These are phyloP conservation scores for Amylocarpus encephaloides DNA, from an alignment of 2,329 filamentous ascomycete genomes.

Conservation along the genomic window DNA sequence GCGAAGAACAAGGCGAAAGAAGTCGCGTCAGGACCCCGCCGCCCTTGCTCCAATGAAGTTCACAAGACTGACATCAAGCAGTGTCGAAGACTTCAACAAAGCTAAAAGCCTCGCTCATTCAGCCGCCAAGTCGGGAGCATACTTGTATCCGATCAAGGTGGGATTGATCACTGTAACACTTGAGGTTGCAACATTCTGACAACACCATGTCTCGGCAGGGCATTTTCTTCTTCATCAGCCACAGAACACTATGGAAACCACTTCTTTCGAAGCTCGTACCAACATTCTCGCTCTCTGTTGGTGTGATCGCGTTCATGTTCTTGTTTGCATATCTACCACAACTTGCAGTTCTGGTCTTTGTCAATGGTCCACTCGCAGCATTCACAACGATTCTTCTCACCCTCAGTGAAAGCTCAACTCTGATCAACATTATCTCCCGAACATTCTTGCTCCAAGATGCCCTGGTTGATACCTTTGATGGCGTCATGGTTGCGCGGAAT, in stretches of 20 bases:
- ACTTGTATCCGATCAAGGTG: conserved; percentile 77
- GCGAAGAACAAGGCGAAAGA: conserved; percentile 29
- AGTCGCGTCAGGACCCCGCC: conserved; percentile 27
- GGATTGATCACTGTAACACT: not conserved
- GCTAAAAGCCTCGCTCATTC: conserved; percentile 58
- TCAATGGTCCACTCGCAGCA: conserved; percentile 77
- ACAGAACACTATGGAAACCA: conserved; percentile 52
- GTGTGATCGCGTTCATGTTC: conserved; percentile 77
- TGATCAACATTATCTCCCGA: conserved; percentile 52
- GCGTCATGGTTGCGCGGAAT: conserved; percentile 50
- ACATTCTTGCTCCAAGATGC: conserved; percentile 76
- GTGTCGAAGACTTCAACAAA: conserved; percentile 65
- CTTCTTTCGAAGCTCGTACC: conserved; percentile 49
- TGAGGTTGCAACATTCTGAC: not conserved
- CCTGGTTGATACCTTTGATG: conserved; percentile 84
- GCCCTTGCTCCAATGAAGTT: not conserved
- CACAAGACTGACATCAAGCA: conserved; percentile 26
- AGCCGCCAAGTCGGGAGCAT: conserved; percentile 69
- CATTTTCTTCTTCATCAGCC: conserved; percentile 52
- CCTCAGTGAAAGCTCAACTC: conserved; percentile 53
- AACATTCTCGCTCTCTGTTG: conserved; percentile 63
- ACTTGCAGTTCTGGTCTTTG: conserved; percentile 72
- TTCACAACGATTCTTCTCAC: conserved; percentile 65
- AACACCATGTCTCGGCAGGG: conserved; percentile 36
- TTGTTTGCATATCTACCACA: conserved; percentile 81